phyloP scores from a whole-genome alignment of 2,329 filamentous ascomycete genomes.

The Tolypocladium guangdongense region DNA sequence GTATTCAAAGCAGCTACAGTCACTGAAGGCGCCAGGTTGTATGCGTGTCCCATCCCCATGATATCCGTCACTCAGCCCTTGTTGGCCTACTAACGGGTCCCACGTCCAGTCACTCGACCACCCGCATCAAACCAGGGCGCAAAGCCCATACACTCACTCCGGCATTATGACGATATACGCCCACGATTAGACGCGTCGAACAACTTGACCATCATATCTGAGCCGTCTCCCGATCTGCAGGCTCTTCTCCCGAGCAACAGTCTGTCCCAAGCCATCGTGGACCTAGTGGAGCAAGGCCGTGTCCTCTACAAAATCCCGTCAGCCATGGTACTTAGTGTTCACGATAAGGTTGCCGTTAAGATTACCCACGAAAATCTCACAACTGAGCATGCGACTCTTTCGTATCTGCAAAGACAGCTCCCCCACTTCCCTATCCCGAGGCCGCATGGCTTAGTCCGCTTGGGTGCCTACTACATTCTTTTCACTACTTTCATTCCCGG shows the following conservation, averaged over 20 bases:
- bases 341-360: slow-evolving; percentile 5
- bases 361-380: slow-evolving; percentile 2
- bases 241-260: slow-evolving; percentile 1
- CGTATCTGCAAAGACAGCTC: slow-evolving; percentile 4
- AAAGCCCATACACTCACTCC: not conserved
- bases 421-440: slow-evolving; percentile 4
- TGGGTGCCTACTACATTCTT: slow-evolving; percentile 4
- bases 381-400: slow-evolving; percentile 5
- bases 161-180: slow-evolving; percentile 2
- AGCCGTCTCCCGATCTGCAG: slow-evolving; percentile 1
- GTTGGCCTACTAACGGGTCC: not conserved
- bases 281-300: slow-evolving; percentile 3
- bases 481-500: slow-evolving; percentile 7
- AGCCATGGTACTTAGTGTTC: slow-evolving; percentile 5
- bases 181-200: slow-evolving; percentile 1
- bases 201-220: not conserved
- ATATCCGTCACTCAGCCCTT: not conserved
- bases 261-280: slow-evolving; percentile 4
- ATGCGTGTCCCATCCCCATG: not conserved
- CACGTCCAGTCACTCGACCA: not conserved
- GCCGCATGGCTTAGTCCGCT: slow-evolving; percentile 6
- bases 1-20: not conserved
- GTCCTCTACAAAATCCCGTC: slow-evolving; percentile 5
- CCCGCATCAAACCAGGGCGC: not conserved
- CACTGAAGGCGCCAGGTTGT: not conserved